Evolutionary conservation across 345 rosid species (phyloP), one percentile per base, ranked within the genome.

Genomic region (Ceriops zippeliana): DNA sequence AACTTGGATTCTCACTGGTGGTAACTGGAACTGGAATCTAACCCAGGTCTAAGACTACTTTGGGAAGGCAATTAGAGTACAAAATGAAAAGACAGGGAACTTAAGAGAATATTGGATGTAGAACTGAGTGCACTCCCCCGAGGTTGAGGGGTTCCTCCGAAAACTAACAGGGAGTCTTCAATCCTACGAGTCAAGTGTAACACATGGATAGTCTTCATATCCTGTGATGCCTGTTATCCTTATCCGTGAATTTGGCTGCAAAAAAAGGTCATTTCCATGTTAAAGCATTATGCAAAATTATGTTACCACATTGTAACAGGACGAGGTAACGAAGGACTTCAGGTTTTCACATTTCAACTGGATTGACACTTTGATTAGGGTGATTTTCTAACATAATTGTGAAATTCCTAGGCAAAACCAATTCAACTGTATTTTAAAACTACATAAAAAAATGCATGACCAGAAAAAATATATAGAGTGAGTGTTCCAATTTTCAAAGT

Each of bases 241-340:
- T 70, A 93, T 86, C 67, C 93, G 78, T 9, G 97, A 89, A 79
- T 90, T 93, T 66, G 96, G 98, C 98, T 90, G 82, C 82, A 85
- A 37, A 19, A 64, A 51, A 38, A 53, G 74, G 27, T 28, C 63
- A 52, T 0, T 67, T 75, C 21, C 38, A 57, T 20, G 30, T 26
- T 37, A 66, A 51, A 69, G 24, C 13, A 66, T 32, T n/a, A 37
- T 8, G 63, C 24, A 49, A 27, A n/a, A 47, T 42, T 42, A 13
- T 42, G 19, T 38, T 38, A 42, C 15, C 15, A 16, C 49, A 42
- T 42, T 42, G 49, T 42, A 42, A 42, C 49, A 42, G 49, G 49
- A 38, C 3, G 16, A 11, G 47, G 1, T 3, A 38, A 11, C 15
- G 4, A 38, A 9, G 0, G 16, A 42, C 15, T 42, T 42, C 49